Percentiles rank a stretch among this genome's conserved stretches.
Evolutionary conservation across 2,329 filamentous ascomycete species (phyloP).

Genomic region (Drechmeria coniospora): DNA sequence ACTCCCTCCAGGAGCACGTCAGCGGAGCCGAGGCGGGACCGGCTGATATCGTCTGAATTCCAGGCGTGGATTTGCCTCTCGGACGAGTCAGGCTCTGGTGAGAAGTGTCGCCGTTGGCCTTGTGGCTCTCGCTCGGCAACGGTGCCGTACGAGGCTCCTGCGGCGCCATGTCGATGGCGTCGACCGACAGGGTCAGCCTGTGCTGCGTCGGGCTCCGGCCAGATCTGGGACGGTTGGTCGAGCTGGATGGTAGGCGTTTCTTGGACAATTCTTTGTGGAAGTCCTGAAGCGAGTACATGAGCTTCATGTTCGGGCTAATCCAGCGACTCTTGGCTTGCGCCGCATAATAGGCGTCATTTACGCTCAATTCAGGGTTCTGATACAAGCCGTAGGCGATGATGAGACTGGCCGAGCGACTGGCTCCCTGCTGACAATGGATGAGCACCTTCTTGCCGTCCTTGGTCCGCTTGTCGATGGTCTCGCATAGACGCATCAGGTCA

Average conservation of each 20-base stretch:
- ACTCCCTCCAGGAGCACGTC: constrained; percentile 41
- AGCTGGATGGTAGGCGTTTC: constrained; percentile 27
- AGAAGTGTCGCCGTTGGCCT: constrained; percentile 23
- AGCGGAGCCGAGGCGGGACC: constrained; percentile 54
- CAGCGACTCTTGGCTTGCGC: constrained; percentile 70
- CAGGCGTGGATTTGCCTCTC: constrained; percentile 38
- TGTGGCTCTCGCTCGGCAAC: constrained; percentile 36
- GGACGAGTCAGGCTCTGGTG: constrained; percentile 26
- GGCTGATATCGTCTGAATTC: constrained; percentile 34
- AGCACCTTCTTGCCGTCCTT: constrained; percentile 63
- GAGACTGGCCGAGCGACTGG: constrained; percentile 69
- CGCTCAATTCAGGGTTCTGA: constrained; percentile 58
- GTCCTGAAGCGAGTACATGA: constrained; percentile 80
- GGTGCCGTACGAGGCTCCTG: constrained; percentile 47
- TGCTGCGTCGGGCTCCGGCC: constrained; percentile 45
- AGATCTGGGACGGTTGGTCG: constrained; percentile 31
- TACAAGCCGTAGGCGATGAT: constrained; percentile 79
- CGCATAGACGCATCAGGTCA: constrained; percentile 60
- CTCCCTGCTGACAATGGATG: constrained; percentile 74
- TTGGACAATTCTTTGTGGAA: constrained; percentile 51
- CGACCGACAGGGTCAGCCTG: constrained; percentile 42
- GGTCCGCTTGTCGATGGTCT: constrained; percentile 58
- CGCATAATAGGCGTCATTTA: constrained; percentile 70
- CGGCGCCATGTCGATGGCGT: constrained; percentile 34
- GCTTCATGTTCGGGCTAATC: constrained; percentile 85